Evolutionary conservation across 2,329 filamentous ascomycete species (phyloP), one percentile per base, ranked within the genome.

Genomic region (Hypoxylon sp.): DNA sequence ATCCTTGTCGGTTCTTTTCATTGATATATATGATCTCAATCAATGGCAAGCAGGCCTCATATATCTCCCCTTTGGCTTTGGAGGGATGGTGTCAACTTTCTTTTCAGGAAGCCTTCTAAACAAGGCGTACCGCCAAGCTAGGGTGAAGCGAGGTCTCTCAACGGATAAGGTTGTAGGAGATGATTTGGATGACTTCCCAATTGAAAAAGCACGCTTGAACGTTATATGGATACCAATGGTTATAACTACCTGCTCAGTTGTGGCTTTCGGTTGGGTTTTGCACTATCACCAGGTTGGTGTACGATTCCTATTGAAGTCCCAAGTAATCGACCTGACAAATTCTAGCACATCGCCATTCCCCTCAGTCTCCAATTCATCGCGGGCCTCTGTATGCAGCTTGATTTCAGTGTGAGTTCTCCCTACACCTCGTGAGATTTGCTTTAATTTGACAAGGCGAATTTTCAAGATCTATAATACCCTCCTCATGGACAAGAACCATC

Each of bases 401-500:
- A 53, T 32, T 53, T 41, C 20, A 53, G 50, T 24, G 50, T 53
- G 17, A 26, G 50, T 37, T 46, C 8, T 20, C 41, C 28, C 49
- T 39, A 7, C 24, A 4, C 24, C 7, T 4, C 17, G 24, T 41
- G 7, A 13, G 2, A 13, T 26, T 20, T 19, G n/a, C 34, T 41
- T n/a, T 32, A 41, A 41, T 8, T 22, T 41, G 11, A 41, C 24
- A 7, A 26, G 7, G 24, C 24, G 7, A 26, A 4, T 41, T 60
- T 60, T 30, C 43, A 51, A 70, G 65, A 63, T 59, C 1, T 62
- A 69, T 17, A 70, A 65, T 22, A 68, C 64, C 2, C 50, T 73
- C 8, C 50, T 70, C 19, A 59, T 72, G 2, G 72, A 72, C 59
- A 69, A 67, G n/a, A 68, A 72, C 49, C 57, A 65, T 47, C 59